Percentiles rank a stretch among this genome's conserved stretches.
These are phyloP conservation scores for Sporisorium reilianum DNA, from an alignment of 1,284 basidiomycete genomes.

Conservation along the genomic window DNA sequence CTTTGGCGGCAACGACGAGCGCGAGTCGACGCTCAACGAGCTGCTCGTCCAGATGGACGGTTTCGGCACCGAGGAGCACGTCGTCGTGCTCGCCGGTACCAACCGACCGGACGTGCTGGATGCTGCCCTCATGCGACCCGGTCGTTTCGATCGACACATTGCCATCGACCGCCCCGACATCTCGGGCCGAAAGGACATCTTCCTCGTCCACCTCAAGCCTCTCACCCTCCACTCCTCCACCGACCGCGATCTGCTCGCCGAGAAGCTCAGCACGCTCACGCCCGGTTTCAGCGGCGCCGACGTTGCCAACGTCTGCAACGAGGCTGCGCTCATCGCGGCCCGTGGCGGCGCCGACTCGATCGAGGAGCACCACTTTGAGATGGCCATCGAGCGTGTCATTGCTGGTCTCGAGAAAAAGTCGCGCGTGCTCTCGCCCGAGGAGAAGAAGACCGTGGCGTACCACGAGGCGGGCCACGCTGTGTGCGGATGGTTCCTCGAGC, in stretches of 20 bases:
- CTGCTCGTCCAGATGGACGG: conserved; percentile 99
- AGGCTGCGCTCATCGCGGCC: conserved; percentile 94
- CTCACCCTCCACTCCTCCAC: conserved; percentile 72
- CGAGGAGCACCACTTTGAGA: conserved; percentile 89
- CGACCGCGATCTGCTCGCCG: conserved; percentile 70
- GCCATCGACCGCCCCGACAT: conserved; percentile 95
- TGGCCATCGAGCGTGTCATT: conserved; percentile 97
- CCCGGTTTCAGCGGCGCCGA: conserved; percentile 99
- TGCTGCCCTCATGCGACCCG: conserved; percentile 92
- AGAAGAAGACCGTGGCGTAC: conserved; percentile 99
- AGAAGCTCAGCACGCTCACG: conserved; percentile 92
- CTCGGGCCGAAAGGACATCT: conserved; percentile 91
- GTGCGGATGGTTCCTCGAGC: conserved; percentile 97
- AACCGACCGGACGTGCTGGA: conserved; percentile 97
- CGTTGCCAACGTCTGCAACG: conserved; percentile 98
- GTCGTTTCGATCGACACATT: conserved; percentile 97
- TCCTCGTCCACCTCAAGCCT: conserved; percentile 89
- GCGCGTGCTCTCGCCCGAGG: conserved; percentile 89
- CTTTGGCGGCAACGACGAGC: conserved; percentile 96
- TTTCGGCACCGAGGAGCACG: conserved; percentile 93
- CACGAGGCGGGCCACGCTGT: conserved; percentile 99
- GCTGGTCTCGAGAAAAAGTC: conserved; percentile 97
- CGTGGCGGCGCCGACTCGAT: conserved; percentile 84
- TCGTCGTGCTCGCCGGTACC: conserved; percentile 96
- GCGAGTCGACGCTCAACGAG: conserved; percentile 97